These are phyloP conservation scores for Diutina ranongensis DNA, from an alignment of 1,139 yeast species.

Conservation along the genomic window DNA sequence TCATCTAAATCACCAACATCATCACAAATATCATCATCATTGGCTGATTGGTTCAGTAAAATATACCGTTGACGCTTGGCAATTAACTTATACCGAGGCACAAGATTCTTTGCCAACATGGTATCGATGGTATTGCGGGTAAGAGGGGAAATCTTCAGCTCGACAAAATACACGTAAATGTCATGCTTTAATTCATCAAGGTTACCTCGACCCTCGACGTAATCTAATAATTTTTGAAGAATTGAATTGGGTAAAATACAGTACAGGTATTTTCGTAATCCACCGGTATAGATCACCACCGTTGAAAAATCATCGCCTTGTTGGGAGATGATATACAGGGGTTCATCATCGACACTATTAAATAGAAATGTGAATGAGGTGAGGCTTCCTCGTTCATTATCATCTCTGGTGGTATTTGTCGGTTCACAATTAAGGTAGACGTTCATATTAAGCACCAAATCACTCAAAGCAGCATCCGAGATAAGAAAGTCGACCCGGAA, in stretches of 20 bases:
- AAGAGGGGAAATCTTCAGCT: slow-evolving; percentile 16
- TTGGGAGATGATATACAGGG: slow-evolving; percentile 25
- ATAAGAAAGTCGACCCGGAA: slow-evolving; percentile 24
- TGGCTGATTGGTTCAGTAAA: slow-evolving; percentile 14
- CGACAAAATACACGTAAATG: slow-evolving; percentile 9
- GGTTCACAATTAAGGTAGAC: slow-evolving; percentile 18
- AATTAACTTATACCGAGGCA: slow-evolving; percentile 35
- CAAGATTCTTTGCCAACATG: slow-evolving; percentile 33
- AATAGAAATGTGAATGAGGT: slow-evolving; percentile 12
- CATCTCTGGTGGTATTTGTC: slow-evolving; percentile 11
- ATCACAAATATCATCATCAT: slow-evolving; percentile 10
- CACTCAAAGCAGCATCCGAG: slow-evolving; percentile 26
- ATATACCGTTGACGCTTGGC: slow-evolving; percentile 41
- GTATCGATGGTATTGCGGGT: slow-evolving; percentile 16
- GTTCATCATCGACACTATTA: slow-evolving; percentile 12
- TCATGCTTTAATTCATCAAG: slow-evolving; percentile 11
- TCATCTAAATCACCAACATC: slow-evolving; percentile 6
- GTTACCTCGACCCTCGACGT: background rate
- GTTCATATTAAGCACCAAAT: slow-evolving; percentile 24
- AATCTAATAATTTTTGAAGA: slow-evolving; percentile 15
- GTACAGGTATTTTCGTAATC: slow-evolving; percentile 30
- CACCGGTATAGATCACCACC: slow-evolving; percentile 29
- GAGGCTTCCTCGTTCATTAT: background rate
- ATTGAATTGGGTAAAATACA: slow-evolving; percentile 27
- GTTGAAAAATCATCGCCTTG: slow-evolving; percentile 17